Evolutionary conservation across 345 rosid genomes (phyloP), one percentile per base, ranked within the genome.

Genomic region (Hibiscus syriacus): DNA sequence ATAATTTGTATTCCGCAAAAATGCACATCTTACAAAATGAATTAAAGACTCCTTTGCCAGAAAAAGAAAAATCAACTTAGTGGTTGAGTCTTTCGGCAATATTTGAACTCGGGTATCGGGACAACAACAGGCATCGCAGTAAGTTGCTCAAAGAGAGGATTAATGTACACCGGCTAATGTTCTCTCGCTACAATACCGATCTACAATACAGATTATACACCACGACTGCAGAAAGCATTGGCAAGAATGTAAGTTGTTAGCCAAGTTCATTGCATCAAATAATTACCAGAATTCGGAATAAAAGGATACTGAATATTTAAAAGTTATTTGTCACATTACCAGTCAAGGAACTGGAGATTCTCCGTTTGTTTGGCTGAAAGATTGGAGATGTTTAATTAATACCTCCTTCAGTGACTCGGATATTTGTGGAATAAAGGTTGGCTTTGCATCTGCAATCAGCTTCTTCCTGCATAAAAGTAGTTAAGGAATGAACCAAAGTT

Each of bases 321-420:
- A 29, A n/a, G 7, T 29, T 69, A 30, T 5, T 34, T 65, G 39
- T 66, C 74, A 16, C 69, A 19, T 16, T 70, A 76, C 65, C 73
- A 64, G 67, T 80, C 72, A 69, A 55, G 71, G 63, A 63, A 60
- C 41, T 3, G 26, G 67, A 34, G 61, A 32, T 17, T 65, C 66
- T 54, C 46, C 71, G 67, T 84, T 82, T 61, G 79, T 81, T 75
- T 80, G 73, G 74, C 84, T 75, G 72, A 84, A 83, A 66, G 80
- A 68, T 68, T 65, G 73, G 39, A 95, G 82, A 54, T 67, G 77
- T 49, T 80, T 83, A 46, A 90, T 78, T 9, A 92, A 83, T 53
- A 83, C 81, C 73, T 86, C 89, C 78, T 87, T 95, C 76, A 95
- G 67, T 32, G 86, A 76, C 55, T 84, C 88, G 0, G 99, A 97